phyloP scores from a whole-genome alignment of 2,329 filamentous ascomycete species.

The Cercospora janseana region DNA sequence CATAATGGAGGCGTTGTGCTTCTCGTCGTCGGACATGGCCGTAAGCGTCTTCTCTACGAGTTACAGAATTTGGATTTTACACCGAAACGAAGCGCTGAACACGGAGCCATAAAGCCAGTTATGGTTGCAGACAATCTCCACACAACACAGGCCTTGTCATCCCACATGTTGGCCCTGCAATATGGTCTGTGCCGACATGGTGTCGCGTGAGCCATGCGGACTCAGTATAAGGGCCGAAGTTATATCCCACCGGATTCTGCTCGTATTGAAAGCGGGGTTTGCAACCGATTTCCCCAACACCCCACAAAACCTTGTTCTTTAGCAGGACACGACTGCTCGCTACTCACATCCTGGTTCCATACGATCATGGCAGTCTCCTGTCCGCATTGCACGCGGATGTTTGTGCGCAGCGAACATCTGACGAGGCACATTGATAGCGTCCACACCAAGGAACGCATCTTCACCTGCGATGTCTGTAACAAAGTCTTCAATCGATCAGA shows the following conservation, averaged over 20 bases:
- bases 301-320: not conserved
- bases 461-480: slow-evolving; percentile 5
- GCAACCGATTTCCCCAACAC: not conserved
- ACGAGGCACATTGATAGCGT: slow-evolving; percentile 2
- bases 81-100: too few species aligned
- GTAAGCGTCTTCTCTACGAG: too few species aligned
- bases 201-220: too few species aligned
- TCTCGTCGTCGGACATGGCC: not conserved
- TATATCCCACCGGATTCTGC: not conserved
- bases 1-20: not conserved
- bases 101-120: not conserved
- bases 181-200: too few species aligned
- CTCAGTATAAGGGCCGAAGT: too few species aligned
- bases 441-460: not conserved
- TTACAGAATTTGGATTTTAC: too few species aligned
- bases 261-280: slow-evolving; percentile 2
- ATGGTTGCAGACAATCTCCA: slow-evolving; percentile 1
- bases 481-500: slow-evolving; percentile 15
- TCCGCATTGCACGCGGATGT: not conserved
- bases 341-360: not conserved
- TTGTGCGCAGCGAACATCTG: slow-evolving; percentile 5
- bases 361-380: not conserved
- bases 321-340: not conserved
- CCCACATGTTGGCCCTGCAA: slow-evolving; percentile 3
- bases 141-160: not conserved